phyloP scores from a whole-genome alignment of 495 filamentous ascomycete genomes.

The Bombardia bombarda region DNA sequence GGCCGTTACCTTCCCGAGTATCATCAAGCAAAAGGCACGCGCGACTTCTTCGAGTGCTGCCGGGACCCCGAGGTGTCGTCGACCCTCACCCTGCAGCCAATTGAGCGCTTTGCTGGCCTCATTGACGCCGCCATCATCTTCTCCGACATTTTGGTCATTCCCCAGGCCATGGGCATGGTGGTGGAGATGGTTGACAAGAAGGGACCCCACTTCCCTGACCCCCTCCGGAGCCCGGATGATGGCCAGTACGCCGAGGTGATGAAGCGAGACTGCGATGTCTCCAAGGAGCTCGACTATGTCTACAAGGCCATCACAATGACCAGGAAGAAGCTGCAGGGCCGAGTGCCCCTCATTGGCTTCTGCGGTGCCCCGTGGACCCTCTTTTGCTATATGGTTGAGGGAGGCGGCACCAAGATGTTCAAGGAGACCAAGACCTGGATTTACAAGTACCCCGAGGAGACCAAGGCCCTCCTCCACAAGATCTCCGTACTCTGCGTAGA shows the following conservation, averaged over 20 bases:
- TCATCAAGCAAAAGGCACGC: slow-evolving; percentile 78
- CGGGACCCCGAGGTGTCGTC: slow-evolving; percentile 87
- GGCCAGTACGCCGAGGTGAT: slow-evolving; percentile 74
- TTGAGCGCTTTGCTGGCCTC: slow-evolving; percentile 81
- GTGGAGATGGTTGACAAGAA: slow-evolving; percentile 97
- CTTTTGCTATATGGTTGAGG: slow-evolving; percentile 97
- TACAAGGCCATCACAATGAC: slow-evolving; percentile 92
- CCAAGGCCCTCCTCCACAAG: slow-evolving; percentile 75
- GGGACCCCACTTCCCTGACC: slow-evolving; percentile 86
- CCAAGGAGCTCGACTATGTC: slow-evolving; percentile 79
- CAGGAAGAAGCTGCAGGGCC: slow-evolving; percentile 73
- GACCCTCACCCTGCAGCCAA: slow-evolving; percentile 83
- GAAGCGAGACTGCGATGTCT: slow-evolving; percentile 70
- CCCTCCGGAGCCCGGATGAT: slow-evolving; percentile 67
- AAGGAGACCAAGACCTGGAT: slow-evolving; percentile 90
- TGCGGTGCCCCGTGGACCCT: slow-evolving; percentile 96
- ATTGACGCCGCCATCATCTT: slow-evolving; percentile 98
- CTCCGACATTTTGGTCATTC: slow-evolving; percentile 95
- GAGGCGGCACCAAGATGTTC: slow-evolving; percentile 90
- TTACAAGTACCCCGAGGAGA: slow-evolving; percentile 76
- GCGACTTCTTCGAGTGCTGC: slow-evolving; percentile 97
- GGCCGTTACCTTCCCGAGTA: slow-evolving; percentile 98
- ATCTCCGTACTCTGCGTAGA: slow-evolving; percentile 90
- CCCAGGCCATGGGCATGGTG: slow-evolving; percentile 93
- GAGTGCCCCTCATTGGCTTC: slow-evolving; percentile 94